Evolutionary conservation across 164 flowering plant species (phyloP).

Genomic region (Vitis amurensis): DNA sequence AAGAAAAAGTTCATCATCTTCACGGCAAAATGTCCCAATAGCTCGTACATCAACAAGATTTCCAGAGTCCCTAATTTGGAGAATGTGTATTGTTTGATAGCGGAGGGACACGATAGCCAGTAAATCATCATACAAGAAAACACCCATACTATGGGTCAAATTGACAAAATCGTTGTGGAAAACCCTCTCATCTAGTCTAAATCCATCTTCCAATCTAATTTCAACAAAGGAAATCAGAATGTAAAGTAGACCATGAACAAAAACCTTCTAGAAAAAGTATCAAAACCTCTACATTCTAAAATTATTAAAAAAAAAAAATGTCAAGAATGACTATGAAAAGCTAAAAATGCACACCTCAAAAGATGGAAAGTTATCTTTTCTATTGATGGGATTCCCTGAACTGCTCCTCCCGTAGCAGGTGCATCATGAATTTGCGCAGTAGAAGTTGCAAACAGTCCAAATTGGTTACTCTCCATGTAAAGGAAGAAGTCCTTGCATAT

Average conservation of each 20-base stretch:
- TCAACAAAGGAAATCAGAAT: slow-evolving; percentile 9
- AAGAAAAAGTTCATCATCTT: slow-evolving; percentile 96
- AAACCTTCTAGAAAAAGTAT: neutral
- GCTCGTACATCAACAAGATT: slow-evolving; percentile 75
- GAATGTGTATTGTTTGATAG: slow-evolving; percentile 83
- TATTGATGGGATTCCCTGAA: slow-evolving; percentile 81
- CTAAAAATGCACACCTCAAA: slow-evolving; percentile 61
- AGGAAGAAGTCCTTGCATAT: slow-evolving; percentile 96
- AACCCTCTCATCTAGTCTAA: slow-evolving; percentile 75
- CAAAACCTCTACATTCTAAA: no score
- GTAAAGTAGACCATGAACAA: neutral
- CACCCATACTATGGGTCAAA: slow-evolving; percentile 81
- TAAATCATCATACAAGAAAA: slow-evolving; percentile 92
- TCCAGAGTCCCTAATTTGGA: slow-evolving; percentile 86
- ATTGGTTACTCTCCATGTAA: slow-evolving; percentile 72
- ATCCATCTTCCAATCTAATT: slow-evolving; percentile 85
- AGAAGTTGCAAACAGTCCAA: slow-evolving; percentile 96
- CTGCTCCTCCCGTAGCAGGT: slow-evolving; percentile 73
- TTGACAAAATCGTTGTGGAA: slow-evolving; percentile 84
- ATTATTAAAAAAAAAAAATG: no score
- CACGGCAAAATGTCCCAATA: slow-evolving; percentile 83
- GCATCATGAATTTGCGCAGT: slow-evolving; percentile 83
- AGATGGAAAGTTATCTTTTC: slow-evolving; percentile 94
- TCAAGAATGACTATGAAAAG: neutral
- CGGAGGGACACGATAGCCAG: slow-evolving; percentile 75